A percentile compares a stretch with the other conserved stretches of the same genome.
Evolutionary conservation across 352 stramenopile species (phyloP).

Genomic region (Vaucheria bursata): DNA sequence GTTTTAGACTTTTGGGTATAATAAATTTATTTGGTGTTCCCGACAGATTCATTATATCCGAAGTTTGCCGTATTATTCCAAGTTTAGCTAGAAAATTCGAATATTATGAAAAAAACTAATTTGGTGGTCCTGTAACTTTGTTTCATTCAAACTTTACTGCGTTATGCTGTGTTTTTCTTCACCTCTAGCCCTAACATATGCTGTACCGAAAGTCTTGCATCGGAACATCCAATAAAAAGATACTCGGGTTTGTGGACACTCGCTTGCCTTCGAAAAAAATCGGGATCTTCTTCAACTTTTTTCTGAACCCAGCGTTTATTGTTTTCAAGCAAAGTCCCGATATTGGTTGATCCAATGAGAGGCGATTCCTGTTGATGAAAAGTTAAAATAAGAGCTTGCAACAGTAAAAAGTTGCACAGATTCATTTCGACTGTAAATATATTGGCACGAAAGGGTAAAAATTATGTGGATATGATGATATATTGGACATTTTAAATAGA

Average conservation of each 20-base stretch:
- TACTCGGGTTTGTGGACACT: constrained; percentile 70
- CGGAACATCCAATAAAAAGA: constrained; percentile 70
- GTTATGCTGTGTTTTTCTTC: no score
- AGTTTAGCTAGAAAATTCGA: no score
- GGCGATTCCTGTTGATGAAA: neutral
- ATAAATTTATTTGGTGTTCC: no score
- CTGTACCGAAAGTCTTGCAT: constrained; percentile 70
- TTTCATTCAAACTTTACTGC: no score
- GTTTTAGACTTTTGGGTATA: no score
- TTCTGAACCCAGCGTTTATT: constrained; percentile 10
- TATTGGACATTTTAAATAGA: neutral
- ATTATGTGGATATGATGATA: neutral
- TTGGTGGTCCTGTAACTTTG: no score
- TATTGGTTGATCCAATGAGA: neutral
- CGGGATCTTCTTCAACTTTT: constrained; percentile 24
- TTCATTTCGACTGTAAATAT: neutral
- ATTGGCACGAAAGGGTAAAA: neutral
- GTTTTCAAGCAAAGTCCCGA: constrained; percentile 1
- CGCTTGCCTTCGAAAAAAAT: constrained; percentile 47
- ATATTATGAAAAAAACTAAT: no score
- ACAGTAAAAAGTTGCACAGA: neutral
- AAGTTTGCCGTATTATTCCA: no score
- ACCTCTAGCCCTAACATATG: constrained; percentile 23
- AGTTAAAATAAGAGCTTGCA: neutral
- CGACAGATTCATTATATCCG: no score